phyloP scores from a whole-genome alignment of 1,284 basidiomycete genomes.

The Phaffia rhodozyma region DNA sequence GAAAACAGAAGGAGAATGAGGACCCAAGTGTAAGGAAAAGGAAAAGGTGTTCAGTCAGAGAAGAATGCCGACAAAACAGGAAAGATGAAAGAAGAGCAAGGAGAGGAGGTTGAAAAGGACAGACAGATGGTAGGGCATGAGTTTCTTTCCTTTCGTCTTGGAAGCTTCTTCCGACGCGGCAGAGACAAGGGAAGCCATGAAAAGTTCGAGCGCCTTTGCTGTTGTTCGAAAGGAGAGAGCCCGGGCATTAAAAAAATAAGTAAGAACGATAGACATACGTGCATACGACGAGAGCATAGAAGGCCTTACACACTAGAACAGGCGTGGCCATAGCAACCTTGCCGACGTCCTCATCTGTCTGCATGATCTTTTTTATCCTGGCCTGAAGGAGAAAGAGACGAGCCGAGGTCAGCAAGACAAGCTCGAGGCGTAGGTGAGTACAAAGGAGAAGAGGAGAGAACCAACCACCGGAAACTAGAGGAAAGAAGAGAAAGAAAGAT shows the following conservation, averaged over 20 bases:
- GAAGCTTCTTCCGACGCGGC: slow-evolving; percentile 71
- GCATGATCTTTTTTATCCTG: slow-evolving; percentile 99
- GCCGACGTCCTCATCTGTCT: slow-evolving; percentile 98
- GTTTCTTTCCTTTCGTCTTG: slow-evolving; percentile 71
- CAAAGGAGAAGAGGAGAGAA: not conserved
- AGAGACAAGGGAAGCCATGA: slow-evolving; percentile 76
- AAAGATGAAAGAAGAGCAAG: slow-evolving; percentile 1
- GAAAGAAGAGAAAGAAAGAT: not conserved
- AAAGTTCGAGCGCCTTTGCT: slow-evolving; percentile 95
- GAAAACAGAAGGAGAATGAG: not conserved
- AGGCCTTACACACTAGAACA: slow-evolving; percentile 80
- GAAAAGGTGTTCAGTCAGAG: not conserved
- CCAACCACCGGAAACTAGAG: slow-evolving; percentile 17
- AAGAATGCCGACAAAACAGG: not conserved
- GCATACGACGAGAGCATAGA: not conserved
- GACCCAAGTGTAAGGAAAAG: not conserved
- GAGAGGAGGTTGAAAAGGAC: slow-evolving; percentile 33
- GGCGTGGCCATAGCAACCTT: slow-evolving; percentile 97
- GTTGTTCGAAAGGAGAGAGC: not conserved
- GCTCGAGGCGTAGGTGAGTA: not conserved
- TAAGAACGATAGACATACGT: not conserved
- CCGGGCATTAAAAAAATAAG: not conserved
- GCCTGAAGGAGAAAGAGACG: slow-evolving; percentile 45
- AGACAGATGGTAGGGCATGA: slow-evolving; percentile 89
- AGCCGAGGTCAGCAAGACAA: not conserved